Conservation (phyloP, 768 basidiomycete species). For the Plicaturopsis crispa region DNA sequence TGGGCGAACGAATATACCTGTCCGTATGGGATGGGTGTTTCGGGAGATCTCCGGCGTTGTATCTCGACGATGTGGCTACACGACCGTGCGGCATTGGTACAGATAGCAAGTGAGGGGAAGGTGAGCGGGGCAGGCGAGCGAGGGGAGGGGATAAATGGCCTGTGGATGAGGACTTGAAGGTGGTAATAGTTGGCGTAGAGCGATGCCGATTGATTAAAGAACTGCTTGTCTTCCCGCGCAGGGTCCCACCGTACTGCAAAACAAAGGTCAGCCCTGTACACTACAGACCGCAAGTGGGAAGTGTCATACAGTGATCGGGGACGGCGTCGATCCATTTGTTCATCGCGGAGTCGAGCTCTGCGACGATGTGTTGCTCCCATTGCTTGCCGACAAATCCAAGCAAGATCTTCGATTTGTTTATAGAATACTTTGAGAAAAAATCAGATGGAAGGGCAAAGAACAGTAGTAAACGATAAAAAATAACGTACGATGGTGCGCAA, state of each 20-base stretch:
- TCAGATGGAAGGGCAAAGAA: neutral
- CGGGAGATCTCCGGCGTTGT: slow-evolving; percentile 20
- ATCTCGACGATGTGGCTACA: slow-evolving; percentile 50
- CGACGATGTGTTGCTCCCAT: slow-evolving; percentile 45
- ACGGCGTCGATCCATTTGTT: slow-evolving; percentile 45
- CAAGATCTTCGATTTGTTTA: slow-evolving; percentile 32
- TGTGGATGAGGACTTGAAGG: slow-evolving; percentile 43
- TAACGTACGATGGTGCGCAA: slow-evolving; percentile 52
- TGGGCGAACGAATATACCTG: too few relatives aligned
- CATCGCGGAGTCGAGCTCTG: slow-evolving; percentile 54
- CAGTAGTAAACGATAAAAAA: too few relatives aligned
- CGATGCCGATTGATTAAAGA: slow-evolving; percentile 41
- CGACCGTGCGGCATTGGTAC: slow-evolving; percentile 56
- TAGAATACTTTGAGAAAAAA: slow-evolving; percentile 34
- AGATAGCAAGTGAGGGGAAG: slow-evolving; percentile 61
- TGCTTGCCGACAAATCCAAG: slow-evolving; percentile 25
- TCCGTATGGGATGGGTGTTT: neutral
- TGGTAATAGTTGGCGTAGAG: slow-evolving; percentile 45
- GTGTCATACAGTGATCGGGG: slow-evolving; percentile 31
- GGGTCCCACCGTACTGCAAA: slow-evolving; percentile 36
- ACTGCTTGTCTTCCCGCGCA: slow-evolving; percentile 25
- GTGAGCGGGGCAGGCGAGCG: slow-evolving; percentile 33
- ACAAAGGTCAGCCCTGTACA: slow-evolving; percentile 5
- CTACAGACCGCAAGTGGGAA: neutral
- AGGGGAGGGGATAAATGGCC: slow-evolving; percentile 40